Percentiles rank a stretch among this genome's conserved stretches.
These are phyloP conservation scores for Barbatosphaeria neglecta DNA, from an alignment of 495 filamentous ascomycete genomes.

Conservation along the genomic window DNA sequence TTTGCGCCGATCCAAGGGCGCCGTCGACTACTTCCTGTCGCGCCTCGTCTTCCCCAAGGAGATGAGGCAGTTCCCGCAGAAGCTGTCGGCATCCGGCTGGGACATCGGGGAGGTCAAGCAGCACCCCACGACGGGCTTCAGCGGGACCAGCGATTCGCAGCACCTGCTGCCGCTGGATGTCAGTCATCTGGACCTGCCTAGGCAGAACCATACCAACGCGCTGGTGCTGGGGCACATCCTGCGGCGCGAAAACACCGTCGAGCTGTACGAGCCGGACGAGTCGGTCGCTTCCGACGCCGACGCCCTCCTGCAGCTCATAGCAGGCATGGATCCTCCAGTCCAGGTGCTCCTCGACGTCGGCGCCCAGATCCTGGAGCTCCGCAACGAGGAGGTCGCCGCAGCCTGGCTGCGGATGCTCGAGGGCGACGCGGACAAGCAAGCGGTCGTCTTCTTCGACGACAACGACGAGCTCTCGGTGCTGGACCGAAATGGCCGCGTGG, in stretches of 20 bases:
- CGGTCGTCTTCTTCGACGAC: conserved; percentile 44
- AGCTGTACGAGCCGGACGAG: conserved; percentile 10
- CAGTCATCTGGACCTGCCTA: conserved; percentile 41
- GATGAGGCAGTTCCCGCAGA: conserved; percentile 51
- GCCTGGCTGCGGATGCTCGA: conserved; percentile 28
- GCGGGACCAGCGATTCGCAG: conserved; percentile 60
- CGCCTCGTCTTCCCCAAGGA: conserved; percentile 54
- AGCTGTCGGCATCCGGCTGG: conserved; percentile 60
- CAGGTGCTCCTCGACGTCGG: conserved; percentile 64
- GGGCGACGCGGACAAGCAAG: conserved; percentile 19
- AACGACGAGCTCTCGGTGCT: conserved; percentile 37
- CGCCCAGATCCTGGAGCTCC: conserved; percentile 57
- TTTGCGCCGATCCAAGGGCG: conserved; percentile 38
- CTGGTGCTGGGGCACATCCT: conserved; percentile 49
- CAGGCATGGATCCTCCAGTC: conserved; percentile 21
- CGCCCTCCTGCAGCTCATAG: conserved; percentile 34
- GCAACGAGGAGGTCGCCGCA: conserved; percentile 42
- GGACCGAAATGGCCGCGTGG: conserved; percentile 27
- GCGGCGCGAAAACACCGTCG: conserved; percentile 39
- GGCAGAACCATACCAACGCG: conserved; percentile 52
- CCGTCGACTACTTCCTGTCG: conserved; percentile 53
- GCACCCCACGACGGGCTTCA: conserved; percentile 52
- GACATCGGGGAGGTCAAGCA: conserved; percentile 42
- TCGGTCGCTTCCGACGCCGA: conserved; percentile 21
- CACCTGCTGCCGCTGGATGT: conserved; percentile 45